Conservation (phyloP, 495 filamentous ascomycete species). For the Parathielavia appendiculata region DNA sequence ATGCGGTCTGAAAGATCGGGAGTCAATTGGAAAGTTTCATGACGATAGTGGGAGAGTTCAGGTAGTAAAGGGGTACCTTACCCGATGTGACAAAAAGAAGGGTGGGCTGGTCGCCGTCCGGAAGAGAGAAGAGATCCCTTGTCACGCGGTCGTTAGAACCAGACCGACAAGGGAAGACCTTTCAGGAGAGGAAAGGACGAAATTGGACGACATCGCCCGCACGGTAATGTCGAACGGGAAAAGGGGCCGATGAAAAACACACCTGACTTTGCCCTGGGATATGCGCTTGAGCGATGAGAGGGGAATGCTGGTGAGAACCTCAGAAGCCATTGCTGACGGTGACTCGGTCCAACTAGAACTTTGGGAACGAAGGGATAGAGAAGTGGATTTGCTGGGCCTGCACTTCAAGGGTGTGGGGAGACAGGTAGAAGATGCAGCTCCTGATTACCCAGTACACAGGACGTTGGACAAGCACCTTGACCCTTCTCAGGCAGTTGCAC, state of each 20-base stretch:
- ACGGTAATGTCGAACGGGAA: no score
- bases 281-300: slow-evolving; percentile 8
- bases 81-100: slow-evolving; percentile 72
- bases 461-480: no score
- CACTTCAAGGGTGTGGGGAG: no score
- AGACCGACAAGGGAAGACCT: neutral
- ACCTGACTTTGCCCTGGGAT: slow-evolving; percentile 65
- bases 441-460: no score
- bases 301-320: slow-evolving; percentile 9
- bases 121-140: slow-evolving; percentile 44
- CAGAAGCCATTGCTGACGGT: neutral
- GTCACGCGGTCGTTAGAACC: neutral
- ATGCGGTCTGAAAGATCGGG: slow-evolving; percentile 62
- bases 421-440: no score
- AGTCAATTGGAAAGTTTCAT: neutral
- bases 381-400: neutral
- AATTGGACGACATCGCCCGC: neutral
- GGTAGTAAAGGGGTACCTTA: neutral
- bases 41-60: no score
- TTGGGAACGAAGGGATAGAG: neutral
- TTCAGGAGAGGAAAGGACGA: neutral
- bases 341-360: neutral
- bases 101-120: slow-evolving; percentile 64
- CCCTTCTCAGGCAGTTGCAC: neutral
- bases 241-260: slow-evolving; percentile 28